Evolutionary conservation across 2,329 filamentous ascomycete genomes (phyloP).

Genomic region (Penicillium sp.): DNA sequence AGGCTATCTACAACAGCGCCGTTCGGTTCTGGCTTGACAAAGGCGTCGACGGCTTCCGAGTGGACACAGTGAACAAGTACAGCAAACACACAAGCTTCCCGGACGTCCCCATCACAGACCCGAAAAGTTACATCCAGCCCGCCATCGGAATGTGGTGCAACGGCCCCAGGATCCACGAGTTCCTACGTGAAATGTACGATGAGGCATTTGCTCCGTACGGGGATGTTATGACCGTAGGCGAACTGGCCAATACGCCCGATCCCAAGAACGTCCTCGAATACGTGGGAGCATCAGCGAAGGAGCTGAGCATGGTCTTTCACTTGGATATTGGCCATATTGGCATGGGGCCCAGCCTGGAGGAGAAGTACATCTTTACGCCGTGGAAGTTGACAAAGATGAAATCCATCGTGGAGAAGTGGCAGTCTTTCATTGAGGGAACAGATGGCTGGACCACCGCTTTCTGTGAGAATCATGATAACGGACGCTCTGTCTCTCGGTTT

Average conservation of each 20-base stretch:
- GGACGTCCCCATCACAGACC: conserved; percentile 50
- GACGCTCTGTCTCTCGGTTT: conserved; percentile 49
- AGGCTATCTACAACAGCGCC: conserved; percentile 57
- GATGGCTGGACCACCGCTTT: conserved; percentile 52
- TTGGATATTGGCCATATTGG: conserved; percentile 42
- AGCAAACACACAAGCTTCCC: conserved; percentile 42
- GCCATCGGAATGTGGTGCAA: conserved; percentile 55
- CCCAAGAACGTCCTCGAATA: conserved; percentile 51
- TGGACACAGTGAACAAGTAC: conserved; percentile 61
- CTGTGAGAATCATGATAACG: conserved; percentile 57
- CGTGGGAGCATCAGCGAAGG: conserved; percentile 49
- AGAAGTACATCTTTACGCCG: conserved; percentile 39
- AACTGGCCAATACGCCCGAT: conserved; percentile 57
- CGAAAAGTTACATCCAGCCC: conserved; percentile 42
- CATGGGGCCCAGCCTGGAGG: conserved; percentile 41
- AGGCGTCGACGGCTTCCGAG: conserved; percentile 61
- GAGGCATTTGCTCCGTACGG: conserved; percentile 48
- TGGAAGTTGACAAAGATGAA: conserved; percentile 47
- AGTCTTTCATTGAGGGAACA: conserved; percentile 44
- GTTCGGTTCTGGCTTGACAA: conserved; percentile 67
- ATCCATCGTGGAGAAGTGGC: conserved; percentile 43
- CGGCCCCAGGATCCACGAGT: conserved; percentile 61
- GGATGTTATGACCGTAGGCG: conserved; percentile 60
- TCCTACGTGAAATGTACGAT: conserved; percentile 57
- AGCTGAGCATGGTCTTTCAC: conserved; percentile 61